Evolutionary conservation across 306 rosid genomes (phyloP).

Genomic region (Heteromeles arbutifolia): DNA sequence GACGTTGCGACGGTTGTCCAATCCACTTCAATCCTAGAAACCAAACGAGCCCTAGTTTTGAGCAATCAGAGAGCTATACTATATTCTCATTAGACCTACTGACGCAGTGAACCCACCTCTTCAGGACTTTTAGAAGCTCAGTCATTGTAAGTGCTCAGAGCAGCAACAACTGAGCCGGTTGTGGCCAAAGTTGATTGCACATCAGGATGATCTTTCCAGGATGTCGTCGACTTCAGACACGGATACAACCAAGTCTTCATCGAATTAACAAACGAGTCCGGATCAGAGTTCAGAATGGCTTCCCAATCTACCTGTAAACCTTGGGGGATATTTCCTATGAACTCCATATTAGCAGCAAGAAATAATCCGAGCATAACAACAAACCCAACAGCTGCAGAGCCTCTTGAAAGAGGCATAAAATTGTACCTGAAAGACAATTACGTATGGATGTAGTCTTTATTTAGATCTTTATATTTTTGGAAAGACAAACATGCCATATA

Average conservation of each 20-base stretch:
- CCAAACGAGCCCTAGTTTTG: background rate
- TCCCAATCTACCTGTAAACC: constrained; percentile 96
- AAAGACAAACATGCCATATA: constrained; percentile 11
- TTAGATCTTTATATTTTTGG: constrained; percentile 10
- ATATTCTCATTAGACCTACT: background rate
- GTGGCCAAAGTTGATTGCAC: constrained; percentile 62
- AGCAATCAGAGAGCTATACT: background rate
- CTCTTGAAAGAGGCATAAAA: constrained; percentile 96
- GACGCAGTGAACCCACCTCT: constrained; percentile 27
- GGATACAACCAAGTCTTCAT: constrained; percentile 85
- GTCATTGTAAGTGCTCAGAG: constrained; percentile 64
- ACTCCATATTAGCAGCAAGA: constrained; percentile 95
- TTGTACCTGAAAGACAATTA: constrained; percentile 62
- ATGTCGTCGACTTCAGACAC: constrained; percentile 66
- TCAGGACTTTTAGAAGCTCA: constrained; percentile 26
- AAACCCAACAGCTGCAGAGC: constrained; percentile 84
- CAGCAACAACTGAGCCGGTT: constrained; percentile 85
- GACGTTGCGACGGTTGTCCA: background rate
- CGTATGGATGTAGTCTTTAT: background rate
- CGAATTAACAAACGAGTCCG: constrained; percentile 61
- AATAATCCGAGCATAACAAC: constrained; percentile 77
- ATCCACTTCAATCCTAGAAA: background rate
- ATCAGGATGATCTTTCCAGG: constrained; percentile 92
- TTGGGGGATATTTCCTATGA: constrained; percentile 74
- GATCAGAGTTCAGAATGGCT: constrained; percentile 68